phyloP scores from a whole-genome alignment of 1,139 yeast genomes.

The Yamadazyma dendronema region DNA sequence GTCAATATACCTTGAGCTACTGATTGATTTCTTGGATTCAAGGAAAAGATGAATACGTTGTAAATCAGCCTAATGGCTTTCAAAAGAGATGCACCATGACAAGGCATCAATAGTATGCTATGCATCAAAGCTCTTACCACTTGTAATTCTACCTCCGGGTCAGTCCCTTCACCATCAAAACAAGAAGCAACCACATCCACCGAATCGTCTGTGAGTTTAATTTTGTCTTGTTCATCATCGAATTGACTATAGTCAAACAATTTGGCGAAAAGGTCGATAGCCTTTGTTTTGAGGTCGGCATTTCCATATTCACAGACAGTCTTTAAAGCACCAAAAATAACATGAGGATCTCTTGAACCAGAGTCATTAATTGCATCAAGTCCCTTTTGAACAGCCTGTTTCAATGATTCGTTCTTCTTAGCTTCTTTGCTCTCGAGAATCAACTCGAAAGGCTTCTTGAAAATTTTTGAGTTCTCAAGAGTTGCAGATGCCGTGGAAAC shows the following conservation, averaged over 20 bases:
- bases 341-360: constrained; percentile 31
- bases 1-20: constrained; percentile 94
- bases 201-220: constrained; percentile 75
- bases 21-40: constrained; percentile 80
- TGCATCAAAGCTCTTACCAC: constrained; percentile 89
- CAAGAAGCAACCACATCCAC: constrained; percentile 83
- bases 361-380: constrained; percentile 32
- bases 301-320: constrained; percentile 36
- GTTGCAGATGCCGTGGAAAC: constrained; percentile 25
- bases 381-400: constrained; percentile 33
- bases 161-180: constrained; percentile 90
- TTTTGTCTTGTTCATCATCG: constrained; percentile 39
- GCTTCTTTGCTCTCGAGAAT: constrained; percentile 39
- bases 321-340: constrained; percentile 41
- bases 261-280: constrained; percentile 46
- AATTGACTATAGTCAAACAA: constrained; percentile 44
- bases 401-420: constrained; percentile 37
- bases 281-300: constrained; percentile 35
- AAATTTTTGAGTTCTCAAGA: constrained; percentile 39
- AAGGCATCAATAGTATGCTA: constrained; percentile 77
- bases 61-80: constrained; percentile 92
- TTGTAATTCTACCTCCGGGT: constrained; percentile 84
- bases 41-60: constrained; percentile 83
- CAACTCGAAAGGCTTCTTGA: constrained; percentile 37
- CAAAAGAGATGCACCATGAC: constrained; percentile 86